Conservation (phyloP, 2,329 filamentous ascomycete species). For the Colletotrichum camelliae region DNA sequence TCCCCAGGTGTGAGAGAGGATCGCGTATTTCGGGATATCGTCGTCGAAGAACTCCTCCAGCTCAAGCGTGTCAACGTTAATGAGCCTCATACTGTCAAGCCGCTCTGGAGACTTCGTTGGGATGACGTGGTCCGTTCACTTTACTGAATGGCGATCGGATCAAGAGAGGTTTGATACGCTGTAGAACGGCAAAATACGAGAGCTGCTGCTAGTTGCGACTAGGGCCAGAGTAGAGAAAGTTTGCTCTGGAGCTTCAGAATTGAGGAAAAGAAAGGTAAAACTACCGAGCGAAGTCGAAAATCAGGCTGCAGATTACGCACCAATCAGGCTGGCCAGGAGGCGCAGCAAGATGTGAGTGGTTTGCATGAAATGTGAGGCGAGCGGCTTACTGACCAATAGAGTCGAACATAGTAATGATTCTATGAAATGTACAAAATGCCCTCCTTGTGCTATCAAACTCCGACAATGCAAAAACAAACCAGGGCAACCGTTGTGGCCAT, state of each 20-base stretch:
- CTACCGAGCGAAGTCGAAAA: too few species aligned
- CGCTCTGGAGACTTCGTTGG: background rate
- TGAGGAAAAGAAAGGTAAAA: too few species aligned
- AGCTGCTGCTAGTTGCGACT: too few species aligned
- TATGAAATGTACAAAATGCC: background rate
- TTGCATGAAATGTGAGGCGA: background rate
- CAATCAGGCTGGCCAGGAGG: background rate
- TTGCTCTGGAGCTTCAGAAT: too few species aligned
- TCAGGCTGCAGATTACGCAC: too few species aligned
- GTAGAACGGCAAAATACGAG: too few species aligned
- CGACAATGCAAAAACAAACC: background rate
- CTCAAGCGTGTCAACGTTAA: background rate
- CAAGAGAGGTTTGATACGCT: too few species aligned
- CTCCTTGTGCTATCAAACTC: background rate
- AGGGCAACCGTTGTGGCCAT: background rate
- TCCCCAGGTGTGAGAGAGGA: constrained; percentile 24
- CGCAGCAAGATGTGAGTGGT: background rate
- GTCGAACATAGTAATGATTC: background rate
- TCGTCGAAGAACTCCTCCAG: background rate
- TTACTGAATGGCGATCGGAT: too few species aligned
- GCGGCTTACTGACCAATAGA: background rate
- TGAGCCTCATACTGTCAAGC: background rate
- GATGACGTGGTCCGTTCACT: too few species aligned
- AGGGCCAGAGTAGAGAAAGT: too few species aligned
- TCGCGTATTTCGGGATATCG: background rate